Evolutionary conservation across 768 basidiomycete species (phyloP), one percentile per base, ranked within the genome.

Genomic region (Coprinopsis sp.): DNA sequence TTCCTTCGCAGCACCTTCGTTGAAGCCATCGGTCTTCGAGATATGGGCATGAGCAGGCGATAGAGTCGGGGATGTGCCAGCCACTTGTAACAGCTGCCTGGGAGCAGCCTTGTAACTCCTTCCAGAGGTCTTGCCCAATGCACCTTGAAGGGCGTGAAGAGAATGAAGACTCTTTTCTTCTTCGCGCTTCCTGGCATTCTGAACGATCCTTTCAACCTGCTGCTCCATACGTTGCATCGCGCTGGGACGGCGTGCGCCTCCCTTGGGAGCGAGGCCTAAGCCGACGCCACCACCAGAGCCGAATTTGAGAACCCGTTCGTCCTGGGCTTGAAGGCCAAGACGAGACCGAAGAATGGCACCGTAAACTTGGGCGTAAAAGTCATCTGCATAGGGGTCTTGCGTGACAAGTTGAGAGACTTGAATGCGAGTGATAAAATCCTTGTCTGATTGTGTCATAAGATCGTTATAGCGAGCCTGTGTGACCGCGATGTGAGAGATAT

Each of bases 341-440:
- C 87, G 79, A 30, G 87, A 85, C 36, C 91, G 82, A 42, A 90
- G 58, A 48, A 95, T 79, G 1, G 90, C 88, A 30, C 88, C 84
- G 60, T 90, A 93, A 2, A 97, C 93, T 65, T 98, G 94, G 10
- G 93, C 96, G 59, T 99, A 99, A 64, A 97, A 99, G 63, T 99
- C 96, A 53, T 98, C 95, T 25, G 90, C 83, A 64, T 95, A 98
- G 0, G 96, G 96, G 67, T 99, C 96, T 58, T 90, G 85, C 5
- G 93, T 95, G 34, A 96, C 93, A 33, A 98, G 86, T 60, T 98
- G 96, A 1, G 95, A 97, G 27, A 99, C 91, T 64, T 99, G 96
- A 52, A 99, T 98, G 21, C 96, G 84, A 28, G 96, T 98, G 67
- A 99, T 98, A 62, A 98, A 99, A 61, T 98, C 96, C 69, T 98